These are phyloP conservation scores for Sesbania bispinosa DNA, from an alignment of 306 rosid species.

Conservation along the genomic window DNA sequence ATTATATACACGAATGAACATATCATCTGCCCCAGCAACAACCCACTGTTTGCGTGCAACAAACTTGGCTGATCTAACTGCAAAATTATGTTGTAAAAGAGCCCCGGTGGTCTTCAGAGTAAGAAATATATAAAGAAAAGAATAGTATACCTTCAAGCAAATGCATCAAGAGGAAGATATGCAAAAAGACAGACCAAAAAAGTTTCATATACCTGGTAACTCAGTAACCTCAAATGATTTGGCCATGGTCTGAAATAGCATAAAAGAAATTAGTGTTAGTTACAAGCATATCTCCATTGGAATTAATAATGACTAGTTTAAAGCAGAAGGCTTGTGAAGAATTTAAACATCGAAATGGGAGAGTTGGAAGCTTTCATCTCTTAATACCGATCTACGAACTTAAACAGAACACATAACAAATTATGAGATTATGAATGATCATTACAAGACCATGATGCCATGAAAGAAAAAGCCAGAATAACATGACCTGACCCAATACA, in stretches of 20 bases:
- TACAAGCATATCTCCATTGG: conserved; percentile 7
- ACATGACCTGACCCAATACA: not conserved
- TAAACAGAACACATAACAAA: not conserved
- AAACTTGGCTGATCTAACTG: conserved; percentile 99
- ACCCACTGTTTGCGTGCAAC: conserved; percentile 96
- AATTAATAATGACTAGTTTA: conserved; percentile 3
- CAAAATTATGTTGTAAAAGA: conserved; percentile 31
- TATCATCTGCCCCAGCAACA: conserved; percentile 99
- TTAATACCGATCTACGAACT: not conserved
- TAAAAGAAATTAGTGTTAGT: conserved; percentile 27
- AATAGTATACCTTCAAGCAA: conserved; percentile 12
- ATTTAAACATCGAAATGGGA: conserved; percentile 14
- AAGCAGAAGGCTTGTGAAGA: conserved; percentile 20
- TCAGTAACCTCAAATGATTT: conserved; percentile 97
- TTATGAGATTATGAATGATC: not conserved
- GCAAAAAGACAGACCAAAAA: not conserved
- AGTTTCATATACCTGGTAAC: conserved; percentile 70
- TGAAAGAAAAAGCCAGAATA: not conserved
- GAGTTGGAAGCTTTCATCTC: conserved; percentile 11
- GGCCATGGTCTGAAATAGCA: conserved; percentile 72
- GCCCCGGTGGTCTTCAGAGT: conserved; percentile 1
- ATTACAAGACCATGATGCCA: not conserved
- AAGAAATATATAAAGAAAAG: conserved; percentile 4
- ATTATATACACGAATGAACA: conserved; percentile 95
- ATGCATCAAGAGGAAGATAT: conserved; percentile 16